Evolutionary conservation across 192 early-diverging fungal genomes (phyloP), one percentile per base, ranked within the genome.

Genomic region (Haplosporangium gracile): DNA sequence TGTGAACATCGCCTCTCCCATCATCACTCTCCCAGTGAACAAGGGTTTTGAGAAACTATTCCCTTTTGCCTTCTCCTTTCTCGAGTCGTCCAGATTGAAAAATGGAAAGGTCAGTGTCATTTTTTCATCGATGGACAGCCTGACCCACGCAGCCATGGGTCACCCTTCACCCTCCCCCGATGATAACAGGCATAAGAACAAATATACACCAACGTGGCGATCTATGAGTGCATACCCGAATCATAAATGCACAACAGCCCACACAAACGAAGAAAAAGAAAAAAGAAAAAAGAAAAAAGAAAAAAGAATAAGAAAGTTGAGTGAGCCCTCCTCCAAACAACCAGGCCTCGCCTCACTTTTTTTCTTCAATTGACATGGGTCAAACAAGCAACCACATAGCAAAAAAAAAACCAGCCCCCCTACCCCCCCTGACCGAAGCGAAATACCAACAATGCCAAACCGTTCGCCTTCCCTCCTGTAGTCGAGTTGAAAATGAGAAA

Each of bases 351-450:
- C 55, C 55, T 26, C 22, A 57, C 24, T 57, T 26, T 57, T n/a
- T 9, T 57, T n/a, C n/a, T 26, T 57, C 55, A 57, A 57, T n/a
- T 57, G 2, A 6, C 55, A 24, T 57, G n/a, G 22, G 24, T 57
- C 55, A n/a, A 7, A n/a, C 22, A 57, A 26, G 16, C 55, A 57
- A 4, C 42, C 71, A 47, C 53, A 32, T 13, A 57, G 36, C 47
- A 76, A 29, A 74, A 4, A 55, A 74, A 26, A 51, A 74, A 43
- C 51, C n/a, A 51, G 49, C 49, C 49, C 49, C 20, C 49, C 49
- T 18, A 51, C 18, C 49, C 49, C 49, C 20, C 49, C 49, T 18
- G 49, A 51, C 49, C 5, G 49, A 22, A 22, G 18, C 15, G 49
- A 51, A 15, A 51, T 20, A 22, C 16, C 15, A 51, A 34, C 22